Evolutionary conservation across 345 rosid genomes (phyloP).

Genomic region (Eutrema heterophyllum): DNA sequence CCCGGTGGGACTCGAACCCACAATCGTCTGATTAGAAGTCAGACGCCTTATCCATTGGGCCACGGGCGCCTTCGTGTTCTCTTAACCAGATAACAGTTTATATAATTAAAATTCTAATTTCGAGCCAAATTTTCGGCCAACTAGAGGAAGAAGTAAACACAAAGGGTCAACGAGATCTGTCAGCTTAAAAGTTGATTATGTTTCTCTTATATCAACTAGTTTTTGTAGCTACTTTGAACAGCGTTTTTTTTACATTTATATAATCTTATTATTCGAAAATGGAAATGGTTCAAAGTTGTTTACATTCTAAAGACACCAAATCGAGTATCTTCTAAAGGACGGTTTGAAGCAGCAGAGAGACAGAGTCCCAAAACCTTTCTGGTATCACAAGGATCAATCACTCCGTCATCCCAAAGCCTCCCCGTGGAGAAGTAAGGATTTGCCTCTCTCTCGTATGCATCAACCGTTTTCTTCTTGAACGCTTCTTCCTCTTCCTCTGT

Average conservation of each 20-base stretch:
- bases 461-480: conserved; percentile 68
- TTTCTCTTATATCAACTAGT: not conserved
- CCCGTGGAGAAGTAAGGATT: conserved; percentile 80
- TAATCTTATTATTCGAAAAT: conserved; percentile 3
- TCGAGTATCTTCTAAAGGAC: conserved; percentile 56
- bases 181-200: not conserved
- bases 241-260: not conserved
- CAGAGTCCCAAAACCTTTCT: conserved; percentile 63
- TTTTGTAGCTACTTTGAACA: not conserved
- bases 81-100: accelerated
- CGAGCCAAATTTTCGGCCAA: not conserved
- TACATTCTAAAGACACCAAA: conserved; percentile 93
- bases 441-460: conserved; percentile 80
- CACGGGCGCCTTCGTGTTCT: conserved; percentile 32
- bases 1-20: conserved; percentile 87
- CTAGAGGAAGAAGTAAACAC: not conserved
- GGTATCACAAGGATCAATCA: conserved; percentile 90
- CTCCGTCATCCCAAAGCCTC: conserved; percentile 95
- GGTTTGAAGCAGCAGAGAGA: conserved; percentile 66
- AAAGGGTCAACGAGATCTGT: not conserved
- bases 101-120: accelerated
- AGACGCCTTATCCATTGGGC: conserved; percentile 89
- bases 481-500: conserved; percentile 63
- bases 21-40: conserved; percentile 89
- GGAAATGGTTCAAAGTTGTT: not conserved